Conservation (phyloP, 163 green algal species). For the Scenedesmus sp. region DNA sequence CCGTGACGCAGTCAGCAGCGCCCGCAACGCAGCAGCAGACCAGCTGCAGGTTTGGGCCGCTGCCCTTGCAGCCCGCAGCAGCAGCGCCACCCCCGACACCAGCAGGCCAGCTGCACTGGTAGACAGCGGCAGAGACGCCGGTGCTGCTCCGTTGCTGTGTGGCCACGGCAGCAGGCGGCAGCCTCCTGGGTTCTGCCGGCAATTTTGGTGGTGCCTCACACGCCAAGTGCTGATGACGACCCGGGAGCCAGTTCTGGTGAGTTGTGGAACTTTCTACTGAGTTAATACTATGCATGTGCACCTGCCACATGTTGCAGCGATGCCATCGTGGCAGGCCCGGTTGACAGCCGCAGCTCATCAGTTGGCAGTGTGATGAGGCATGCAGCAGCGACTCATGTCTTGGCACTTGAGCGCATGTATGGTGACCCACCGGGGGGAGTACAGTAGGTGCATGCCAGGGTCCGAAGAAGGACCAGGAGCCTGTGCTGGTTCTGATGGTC, state of each 20-base stretch:
- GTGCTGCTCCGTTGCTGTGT: not conserved
- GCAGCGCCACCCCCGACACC: not conserved
- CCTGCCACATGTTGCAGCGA: too few relatives aligned
- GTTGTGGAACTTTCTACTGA: not conserved
- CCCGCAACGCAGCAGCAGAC: not conserved
- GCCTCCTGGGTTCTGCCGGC: not conserved
- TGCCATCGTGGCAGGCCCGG: too few relatives aligned
- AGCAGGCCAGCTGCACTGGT: not conserved
- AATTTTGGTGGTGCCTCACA: slow-evolving; percentile 60
- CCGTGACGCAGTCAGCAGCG: not conserved
- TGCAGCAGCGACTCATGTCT: too few relatives aligned
- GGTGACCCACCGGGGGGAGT: too few relatives aligned
- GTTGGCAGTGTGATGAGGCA: too few relatives aligned
- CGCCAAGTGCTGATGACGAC: slow-evolving; percentile 57
- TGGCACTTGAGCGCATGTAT: too few relatives aligned
- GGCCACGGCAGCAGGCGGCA: not conserved
- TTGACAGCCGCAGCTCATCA: too few relatives aligned
- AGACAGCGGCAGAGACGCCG: not conserved
- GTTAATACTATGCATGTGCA: not conserved
- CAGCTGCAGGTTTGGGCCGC: not conserved
- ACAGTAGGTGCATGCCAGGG: too few relatives aligned
- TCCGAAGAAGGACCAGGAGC: too few relatives aligned
- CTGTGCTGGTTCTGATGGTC: too few relatives aligned
- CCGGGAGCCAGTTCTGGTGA: slow-evolving; percentile 65
- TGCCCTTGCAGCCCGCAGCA: not conserved